phyloP scores from a whole-genome alignment of 805 yeast genomes.

The Barnettozyma botsteinii region DNA sequence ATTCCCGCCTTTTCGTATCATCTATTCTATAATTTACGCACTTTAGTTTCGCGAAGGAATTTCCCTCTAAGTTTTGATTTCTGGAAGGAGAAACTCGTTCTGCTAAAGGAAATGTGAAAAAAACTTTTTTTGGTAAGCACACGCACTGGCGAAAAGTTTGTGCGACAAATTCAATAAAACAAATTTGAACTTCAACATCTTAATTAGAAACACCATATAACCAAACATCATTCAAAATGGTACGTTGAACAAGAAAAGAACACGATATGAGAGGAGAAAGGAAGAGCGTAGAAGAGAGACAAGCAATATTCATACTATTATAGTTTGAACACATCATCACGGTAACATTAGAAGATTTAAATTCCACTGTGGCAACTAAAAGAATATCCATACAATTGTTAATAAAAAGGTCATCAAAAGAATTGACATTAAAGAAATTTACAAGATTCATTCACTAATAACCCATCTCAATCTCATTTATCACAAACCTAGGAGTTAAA shows the following conservation, averaged over 20 bases:
- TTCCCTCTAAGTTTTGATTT: too few relatives aligned
- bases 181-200: constrained; percentile 9
- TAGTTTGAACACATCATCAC: too few relatives aligned
- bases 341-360: too few relatives aligned
- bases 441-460: too few relatives aligned
- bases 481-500: too few relatives aligned
- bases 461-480: too few relatives aligned
- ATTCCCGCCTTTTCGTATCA: not conserved
- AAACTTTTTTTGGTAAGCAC: constrained; percentile 3
- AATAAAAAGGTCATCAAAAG: too few relatives aligned
- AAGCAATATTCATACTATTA: not conserved
- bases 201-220: constrained; percentile 2
- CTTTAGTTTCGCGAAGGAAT: not conserved
- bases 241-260: constrained; percentile 27
- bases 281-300: not conserved
- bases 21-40: constrained; percentile 1
- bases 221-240: constrained; percentile 38
- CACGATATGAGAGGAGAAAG: not conserved
- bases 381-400: too few relatives aligned
- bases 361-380: too few relatives aligned
- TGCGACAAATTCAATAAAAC: constrained; percentile 7
- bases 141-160: constrained; percentile 4
- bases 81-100: too few relatives aligned
- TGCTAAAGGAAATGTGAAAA: not conserved
- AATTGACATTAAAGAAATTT: too few relatives aligned